These are phyloP conservation scores for Colletotrichum nymphaeae DNA, from an alignment of 2,329 filamentous ascomycete genomes.

Conservation along the genomic window DNA sequence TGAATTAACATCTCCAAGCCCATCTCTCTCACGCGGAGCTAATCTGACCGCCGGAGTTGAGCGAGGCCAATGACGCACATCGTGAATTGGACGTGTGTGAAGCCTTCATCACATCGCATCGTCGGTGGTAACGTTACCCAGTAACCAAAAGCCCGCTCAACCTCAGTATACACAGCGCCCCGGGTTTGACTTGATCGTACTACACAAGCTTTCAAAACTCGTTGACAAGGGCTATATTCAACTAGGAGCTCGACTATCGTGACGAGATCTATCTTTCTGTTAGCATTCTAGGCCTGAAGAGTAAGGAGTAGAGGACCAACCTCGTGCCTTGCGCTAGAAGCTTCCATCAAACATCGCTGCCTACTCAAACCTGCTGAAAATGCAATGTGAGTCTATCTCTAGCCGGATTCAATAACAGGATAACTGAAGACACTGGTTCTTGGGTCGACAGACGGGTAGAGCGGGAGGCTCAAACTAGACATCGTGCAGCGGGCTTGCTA, in stretches of 20 bases:
- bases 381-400: neutral
- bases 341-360: neutral
- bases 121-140: constrained; percentile 18
- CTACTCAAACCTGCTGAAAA: neutral
- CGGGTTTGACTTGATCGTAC: neutral
- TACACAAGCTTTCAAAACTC: neutral
- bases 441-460: constrained; percentile 7
- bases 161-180: neutral
- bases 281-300: neutral
- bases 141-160: neutral
- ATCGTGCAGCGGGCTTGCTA: constrained; percentile 3
- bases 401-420: neutral
- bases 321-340: neutral
- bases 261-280: neutral
- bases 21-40: neutral
- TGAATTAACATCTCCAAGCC: neutral
- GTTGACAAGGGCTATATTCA: neutral
- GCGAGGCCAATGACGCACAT: constrained; percentile 9
- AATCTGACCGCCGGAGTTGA: constrained; percentile 20
- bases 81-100: neutral
- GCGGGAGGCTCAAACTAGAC: constrained; percentile 6
- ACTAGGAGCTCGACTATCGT: neutral
- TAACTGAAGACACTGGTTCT: neutral
- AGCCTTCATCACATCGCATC: neutral
- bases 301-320: neutral